These are phyloP conservation scores for Apiospora marii DNA, from an alignment of 2,329 filamentous ascomycete genomes.

Conservation along the genomic window DNA sequence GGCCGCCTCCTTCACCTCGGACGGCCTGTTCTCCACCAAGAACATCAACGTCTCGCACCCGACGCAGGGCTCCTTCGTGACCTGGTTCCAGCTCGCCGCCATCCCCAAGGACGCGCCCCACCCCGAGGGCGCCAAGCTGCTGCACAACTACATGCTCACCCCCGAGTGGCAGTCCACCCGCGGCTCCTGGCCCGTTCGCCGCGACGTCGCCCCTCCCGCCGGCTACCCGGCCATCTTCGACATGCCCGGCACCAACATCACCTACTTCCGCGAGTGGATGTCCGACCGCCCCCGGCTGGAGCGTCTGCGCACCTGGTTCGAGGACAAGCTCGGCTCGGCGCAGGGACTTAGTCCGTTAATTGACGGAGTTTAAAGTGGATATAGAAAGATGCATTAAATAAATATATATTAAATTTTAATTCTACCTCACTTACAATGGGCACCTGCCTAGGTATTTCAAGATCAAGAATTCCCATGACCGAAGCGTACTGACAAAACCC, in stretches of 20 bases:
- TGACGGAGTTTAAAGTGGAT: conserved; percentile 32
- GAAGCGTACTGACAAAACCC: too few relatives aligned
- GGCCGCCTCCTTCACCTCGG: conserved; percentile 46
- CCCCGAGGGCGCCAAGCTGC: conserved; percentile 58
- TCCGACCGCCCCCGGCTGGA: conserved; percentile 46
- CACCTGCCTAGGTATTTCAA: too few relatives aligned
- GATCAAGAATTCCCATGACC: too few relatives aligned
- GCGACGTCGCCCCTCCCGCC: conserved; percentile 38
- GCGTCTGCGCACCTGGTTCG: conserved; percentile 46
- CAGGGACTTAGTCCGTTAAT: conserved; percentile 48
- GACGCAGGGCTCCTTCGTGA: conserved; percentile 50
- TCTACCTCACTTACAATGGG: too few relatives aligned
- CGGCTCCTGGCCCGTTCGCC: conserved; percentile 42
- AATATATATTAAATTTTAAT: neutral
- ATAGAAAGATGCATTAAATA: too few relatives aligned
- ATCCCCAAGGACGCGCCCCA: conserved; percentile 58
- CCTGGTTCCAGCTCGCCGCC: conserved; percentile 57
- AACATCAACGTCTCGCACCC: conserved; percentile 42
- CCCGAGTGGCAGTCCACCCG: conserved; percentile 46
- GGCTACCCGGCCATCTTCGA: conserved; percentile 41
- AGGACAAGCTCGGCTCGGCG: conserved; percentile 46
- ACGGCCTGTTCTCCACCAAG: conserved; percentile 29
- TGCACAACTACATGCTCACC: conserved; percentile 55
- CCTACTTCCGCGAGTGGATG: conserved; percentile 46
- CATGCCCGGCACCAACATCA: conserved; percentile 40